Conservation (phyloP, 371 early-diverging fungal species). For the Mortierella sp. region DNA sequence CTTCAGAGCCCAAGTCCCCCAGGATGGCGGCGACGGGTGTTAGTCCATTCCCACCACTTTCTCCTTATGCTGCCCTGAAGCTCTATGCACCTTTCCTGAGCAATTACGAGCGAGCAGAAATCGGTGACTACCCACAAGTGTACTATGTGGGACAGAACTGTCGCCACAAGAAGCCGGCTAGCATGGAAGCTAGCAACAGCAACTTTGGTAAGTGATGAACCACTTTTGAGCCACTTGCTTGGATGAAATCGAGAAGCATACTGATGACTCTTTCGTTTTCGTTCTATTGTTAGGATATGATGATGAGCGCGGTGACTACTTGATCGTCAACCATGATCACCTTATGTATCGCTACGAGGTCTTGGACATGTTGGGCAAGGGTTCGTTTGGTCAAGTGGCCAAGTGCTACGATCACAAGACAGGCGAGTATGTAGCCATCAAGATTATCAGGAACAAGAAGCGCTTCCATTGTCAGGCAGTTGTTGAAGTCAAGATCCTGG, state of each 20-base stretch:
- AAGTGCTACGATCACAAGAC: slow-evolving; percentile 93
- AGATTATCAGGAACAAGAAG: slow-evolving; percentile 95
- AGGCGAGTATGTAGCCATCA: slow-evolving; percentile 90
- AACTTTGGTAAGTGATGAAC: slow-evolving; percentile 63
- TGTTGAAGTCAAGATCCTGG: slow-evolving; percentile 94
- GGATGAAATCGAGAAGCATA: too few species aligned
- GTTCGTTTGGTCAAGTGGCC: slow-evolving; percentile 98
- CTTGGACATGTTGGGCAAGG: slow-evolving; percentile 90
- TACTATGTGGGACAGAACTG: slow-evolving; percentile 86
- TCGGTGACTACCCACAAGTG: slow-evolving; percentile 79
- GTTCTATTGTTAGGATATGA: slow-evolving; percentile 74
- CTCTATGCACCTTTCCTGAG: slow-evolving; percentile 74
- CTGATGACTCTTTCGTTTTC: slow-evolving; percentile 3
- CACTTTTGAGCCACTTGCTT: too few species aligned
- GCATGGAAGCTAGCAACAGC: slow-evolving; percentile 57
- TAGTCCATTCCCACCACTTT: slow-evolving; percentile 37
- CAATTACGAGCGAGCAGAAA: slow-evolving; percentile 85
- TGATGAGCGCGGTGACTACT: slow-evolving; percentile 94
- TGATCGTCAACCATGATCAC: slow-evolving; percentile 88
- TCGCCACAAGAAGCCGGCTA: slow-evolving; percentile 64
- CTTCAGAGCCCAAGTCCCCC: slow-evolving; percentile 16
- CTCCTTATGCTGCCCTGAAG: slow-evolving; percentile 63
- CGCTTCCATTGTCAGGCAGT: slow-evolving; percentile 95
- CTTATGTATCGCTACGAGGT: slow-evolving; percentile 93
- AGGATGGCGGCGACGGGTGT: slow-evolving; percentile 7